Evolutionary conservation across 352 stramenopile genomes (phyloP).

Genomic region (Phytopythium kandeliae): DNA sequence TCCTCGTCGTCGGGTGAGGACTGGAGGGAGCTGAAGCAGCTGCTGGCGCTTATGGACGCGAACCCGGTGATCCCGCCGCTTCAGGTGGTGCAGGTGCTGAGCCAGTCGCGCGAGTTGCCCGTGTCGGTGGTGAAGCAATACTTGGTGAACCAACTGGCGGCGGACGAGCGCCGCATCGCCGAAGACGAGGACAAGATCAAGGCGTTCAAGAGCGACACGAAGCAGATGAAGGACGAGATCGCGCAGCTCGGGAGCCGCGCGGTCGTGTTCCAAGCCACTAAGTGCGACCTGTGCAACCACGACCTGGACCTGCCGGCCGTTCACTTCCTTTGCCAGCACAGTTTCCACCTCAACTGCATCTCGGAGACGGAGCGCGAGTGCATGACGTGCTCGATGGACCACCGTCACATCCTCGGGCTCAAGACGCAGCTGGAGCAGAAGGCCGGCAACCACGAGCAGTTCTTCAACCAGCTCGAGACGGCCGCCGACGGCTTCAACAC

Average conservation of each 20-base stretch:
- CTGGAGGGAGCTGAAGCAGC: conserved; percentile 76
- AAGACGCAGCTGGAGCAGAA: conserved; percentile 87
- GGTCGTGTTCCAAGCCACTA: conserved; percentile 88
- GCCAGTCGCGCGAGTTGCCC: conserved; percentile 73
- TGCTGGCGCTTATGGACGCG: conserved; percentile 72
- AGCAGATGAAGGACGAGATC: conserved; percentile 90
- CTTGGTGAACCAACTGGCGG: conserved; percentile 77
- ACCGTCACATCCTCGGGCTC: conserved; percentile 78
- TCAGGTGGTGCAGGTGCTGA: conserved; percentile 82
- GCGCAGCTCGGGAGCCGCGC: conserved; percentile 73
- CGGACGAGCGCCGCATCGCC: conserved; percentile 78
- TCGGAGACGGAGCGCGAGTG: conserved; percentile 87
- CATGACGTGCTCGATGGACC: conserved; percentile 84
- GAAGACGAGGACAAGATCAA: conserved; percentile 86
- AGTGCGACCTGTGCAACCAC: conserved; percentile 87
- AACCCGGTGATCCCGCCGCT: conserved; percentile 79
- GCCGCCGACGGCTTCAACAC: conserved; percentile 85
- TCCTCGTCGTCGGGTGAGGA: conserved; percentile 49
- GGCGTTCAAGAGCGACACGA: conserved; percentile 80
- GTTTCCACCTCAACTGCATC: conserved; percentile 88
- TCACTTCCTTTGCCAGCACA: conserved; percentile 91
- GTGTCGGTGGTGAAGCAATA: conserved; percentile 84
- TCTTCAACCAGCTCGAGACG: conserved; percentile 90
- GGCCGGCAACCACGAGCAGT: conserved; percentile 89
- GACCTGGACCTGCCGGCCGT: conserved; percentile 88